These are phyloP conservation scores for Backusella liffmaniae DNA, from an alignment of 192 early-diverging fungal genomes.

Conservation along the genomic window DNA sequence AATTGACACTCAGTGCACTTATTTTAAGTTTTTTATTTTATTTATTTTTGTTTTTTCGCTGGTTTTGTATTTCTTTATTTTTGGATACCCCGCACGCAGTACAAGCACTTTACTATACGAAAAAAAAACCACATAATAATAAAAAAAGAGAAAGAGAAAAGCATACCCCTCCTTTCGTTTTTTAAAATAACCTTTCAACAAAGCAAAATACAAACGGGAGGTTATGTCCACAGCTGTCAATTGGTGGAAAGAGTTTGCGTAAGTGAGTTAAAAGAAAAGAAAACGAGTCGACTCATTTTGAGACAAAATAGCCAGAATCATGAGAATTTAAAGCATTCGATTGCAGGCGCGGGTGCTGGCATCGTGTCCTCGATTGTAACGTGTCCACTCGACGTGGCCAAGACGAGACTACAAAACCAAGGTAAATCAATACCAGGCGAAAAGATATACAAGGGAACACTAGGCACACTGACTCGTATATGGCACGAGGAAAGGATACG, in stretches of 20 bases:
- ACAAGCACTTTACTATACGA: not conserved
- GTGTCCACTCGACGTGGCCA: constrained; percentile 95
- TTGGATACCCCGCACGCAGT: not conserved
- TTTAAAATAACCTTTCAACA: not conserved
- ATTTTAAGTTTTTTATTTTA: not conserved
- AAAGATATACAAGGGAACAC: constrained; percentile 55
- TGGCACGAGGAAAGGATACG: constrained; percentile 79
- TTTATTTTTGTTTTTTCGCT: not conserved
- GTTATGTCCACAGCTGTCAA: constrained; percentile 12
- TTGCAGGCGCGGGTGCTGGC: constrained; percentile 84
- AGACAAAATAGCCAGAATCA: constrained; percentile 26
- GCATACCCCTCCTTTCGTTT: not conserved
- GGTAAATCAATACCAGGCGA: constrained; percentile 31
- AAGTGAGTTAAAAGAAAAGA: not conserved
- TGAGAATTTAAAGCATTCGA: constrained; percentile 68
- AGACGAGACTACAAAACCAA: constrained; percentile 93
- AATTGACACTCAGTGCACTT: not conserved
- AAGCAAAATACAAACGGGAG: not conserved
- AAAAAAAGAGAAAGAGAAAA: not conserved
- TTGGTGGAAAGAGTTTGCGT: constrained; percentile 23
- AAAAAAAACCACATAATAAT: not conserved
- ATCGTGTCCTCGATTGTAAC: constrained; percentile 80
- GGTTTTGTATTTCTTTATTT: not conserved
- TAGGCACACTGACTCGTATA: constrained; percentile 69
- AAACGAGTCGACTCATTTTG: not conserved